These are phyloP conservation scores for Aphanomyces euteiches DNA, from an alignment of 352 stramenopile species.

Conservation along the genomic window DNA sequence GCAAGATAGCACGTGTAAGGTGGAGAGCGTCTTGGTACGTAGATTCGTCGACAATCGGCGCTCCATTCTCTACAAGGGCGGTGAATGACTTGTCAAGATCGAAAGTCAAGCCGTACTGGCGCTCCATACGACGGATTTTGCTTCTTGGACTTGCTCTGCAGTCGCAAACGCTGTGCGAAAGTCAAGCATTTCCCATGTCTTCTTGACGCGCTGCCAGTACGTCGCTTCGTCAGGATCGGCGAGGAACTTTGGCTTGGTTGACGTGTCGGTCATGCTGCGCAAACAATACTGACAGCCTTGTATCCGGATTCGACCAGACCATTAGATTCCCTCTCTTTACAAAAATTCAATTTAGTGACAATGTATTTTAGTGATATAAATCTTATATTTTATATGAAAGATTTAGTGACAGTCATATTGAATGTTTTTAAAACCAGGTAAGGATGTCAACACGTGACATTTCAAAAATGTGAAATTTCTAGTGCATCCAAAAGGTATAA, in stretches of 20 bases:
- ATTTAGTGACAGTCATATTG: too few species aligned
- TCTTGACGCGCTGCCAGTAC: conserved; percentile 69
- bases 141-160: conserved; percentile 45
- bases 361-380: too few species aligned
- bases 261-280: too few species aligned
- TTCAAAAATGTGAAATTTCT: not conserved
- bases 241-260: conserved; percentile 36
- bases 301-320: too few species aligned
- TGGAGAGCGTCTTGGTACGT: conserved; percentile 52
- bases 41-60: conserved; percentile 36
- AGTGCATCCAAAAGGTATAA: too few species aligned
- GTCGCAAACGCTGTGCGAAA: conserved; percentile 71
- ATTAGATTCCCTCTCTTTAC: too few species aligned
- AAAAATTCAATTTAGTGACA: too few species aligned
- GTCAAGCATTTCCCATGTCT: conserved; percentile 81
- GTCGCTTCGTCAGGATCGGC: conserved; percentile 69
- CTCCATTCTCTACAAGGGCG: conserved; percentile 36
- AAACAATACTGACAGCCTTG: too few species aligned
- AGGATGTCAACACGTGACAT: not conserved
- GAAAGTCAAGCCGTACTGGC: conserved; percentile 31
- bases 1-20: conserved; percentile 68
- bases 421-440: too few species aligned
- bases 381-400: too few species aligned
- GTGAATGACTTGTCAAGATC: not conserved
- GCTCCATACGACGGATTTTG: conserved; percentile 41